Evolutionary conservation across 148 eudicot genomes (phyloP).

Genomic region (Mesembryanthemum crystallinum): DNA sequence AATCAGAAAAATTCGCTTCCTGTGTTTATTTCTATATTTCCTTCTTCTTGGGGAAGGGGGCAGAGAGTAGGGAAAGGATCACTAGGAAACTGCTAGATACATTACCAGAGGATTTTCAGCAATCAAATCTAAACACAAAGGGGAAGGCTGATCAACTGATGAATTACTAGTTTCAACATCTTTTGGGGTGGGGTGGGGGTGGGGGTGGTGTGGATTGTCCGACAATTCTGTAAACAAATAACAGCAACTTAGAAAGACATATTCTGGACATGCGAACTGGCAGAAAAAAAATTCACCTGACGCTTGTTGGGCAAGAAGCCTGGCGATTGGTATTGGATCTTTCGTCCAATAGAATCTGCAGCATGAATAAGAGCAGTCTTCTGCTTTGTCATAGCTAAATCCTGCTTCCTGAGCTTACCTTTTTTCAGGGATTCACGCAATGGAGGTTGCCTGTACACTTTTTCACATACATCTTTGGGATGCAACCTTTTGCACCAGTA

Average conservation of each 20-base stretch:
- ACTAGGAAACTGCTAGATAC: neutral
- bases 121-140: neutral
- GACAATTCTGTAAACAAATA: neutral
- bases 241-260: neutral
- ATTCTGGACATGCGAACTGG: neutral
- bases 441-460: slow-evolving; percentile 93
- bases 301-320: slow-evolving; percentile 89
- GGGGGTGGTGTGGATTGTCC: neutral
- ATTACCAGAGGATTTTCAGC: neutral
- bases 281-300: slow-evolving; percentile 54
- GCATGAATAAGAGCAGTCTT: slow-evolving; percentile 70
- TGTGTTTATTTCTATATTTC: neutral
- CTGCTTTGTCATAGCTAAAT: slow-evolving; percentile 76
- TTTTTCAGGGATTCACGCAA: slow-evolving; percentile 79
- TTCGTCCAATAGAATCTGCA: slow-evolving; percentile 85
- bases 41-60: neutral
- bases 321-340: slow-evolving; percentile 78
- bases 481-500: slow-evolving; percentile 99
- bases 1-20: neutral
- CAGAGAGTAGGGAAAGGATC: neutral
- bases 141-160: neutral
- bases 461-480: slow-evolving; percentile 97
- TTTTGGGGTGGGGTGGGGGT: too few relatives aligned
- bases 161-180: too few relatives aligned
- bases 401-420: slow-evolving; percentile 81